Base-by-base conservation (phyloP, 805 yeast species). In the Danielia reshetovae region DNA sequence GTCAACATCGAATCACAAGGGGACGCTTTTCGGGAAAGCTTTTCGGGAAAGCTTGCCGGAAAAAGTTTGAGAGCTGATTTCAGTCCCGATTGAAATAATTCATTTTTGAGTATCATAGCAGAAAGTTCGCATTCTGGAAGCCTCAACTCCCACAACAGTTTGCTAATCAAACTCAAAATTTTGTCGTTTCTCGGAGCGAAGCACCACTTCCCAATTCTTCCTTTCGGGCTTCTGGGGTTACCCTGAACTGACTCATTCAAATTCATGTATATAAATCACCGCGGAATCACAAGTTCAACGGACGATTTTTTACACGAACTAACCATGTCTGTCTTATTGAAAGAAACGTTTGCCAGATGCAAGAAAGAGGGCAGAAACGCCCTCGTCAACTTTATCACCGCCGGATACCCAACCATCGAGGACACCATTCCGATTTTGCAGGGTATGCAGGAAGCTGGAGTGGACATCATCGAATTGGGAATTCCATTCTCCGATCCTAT, bases 401-500 rank as follows among this genome's bases (percentile, higher is more conserved):
- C 95, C 3, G 98, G 96, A 13, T 87, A 70, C 64, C 99, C 99
- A 34, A 72, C 87, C 12, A 62, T 84, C 35, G 94, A 81, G 36
- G 96, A 85, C 45, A 89, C 98, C 1, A 70, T 93, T 32, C 94
- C 95, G 6, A 76, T 89, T 43, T 58, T 93, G 59, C 75, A 80
- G 57, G 90, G 93, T 15, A 77, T 93, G 66, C 97, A 93, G 67
- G 85, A 76, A 18, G 97, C 96, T 46, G 99, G 99, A 38, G 94
- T 85, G 24, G 97, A 93, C 55, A 75, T 93, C 42, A 86, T 93
- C 48, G 99, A 93, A 65, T 66, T 93, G 30, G 98, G 99, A 43
- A 66, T 93, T 57, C 99, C 99, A 30, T 93, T 93, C 60, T 82
- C 96, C 15, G 99, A 93, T 59, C 98, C 99, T 24, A 88, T 93